phyloP scores from a whole-genome alignment of 176 grass and related monocot genomes.

The Carex pumila region DNA sequence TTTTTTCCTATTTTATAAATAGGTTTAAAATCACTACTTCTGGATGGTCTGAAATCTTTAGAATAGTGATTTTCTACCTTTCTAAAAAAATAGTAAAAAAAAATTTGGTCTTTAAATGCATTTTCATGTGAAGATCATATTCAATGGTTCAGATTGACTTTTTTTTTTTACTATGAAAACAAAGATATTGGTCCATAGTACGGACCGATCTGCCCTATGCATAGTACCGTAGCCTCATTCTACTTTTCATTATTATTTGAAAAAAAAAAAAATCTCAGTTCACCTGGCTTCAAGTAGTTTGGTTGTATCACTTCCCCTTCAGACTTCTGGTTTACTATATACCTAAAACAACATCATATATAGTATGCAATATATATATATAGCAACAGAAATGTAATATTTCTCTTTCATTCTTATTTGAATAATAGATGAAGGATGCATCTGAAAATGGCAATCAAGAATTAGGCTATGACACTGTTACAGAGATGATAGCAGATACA shows the following conservation, averaged over 20 bases:
- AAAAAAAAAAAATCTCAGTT: background rate
- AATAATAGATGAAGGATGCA: conserved; percentile 23
- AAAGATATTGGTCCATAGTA: too few relatives aligned
- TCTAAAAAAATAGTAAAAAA: too few relatives aligned
- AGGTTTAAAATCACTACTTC: too few relatives aligned
- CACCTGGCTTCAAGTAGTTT: background rate
- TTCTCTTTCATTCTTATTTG: conserved; percentile 2
- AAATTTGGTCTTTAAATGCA: too few relatives aligned
- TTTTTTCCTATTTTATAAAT: too few relatives aligned
- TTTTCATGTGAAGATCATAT: too few relatives aligned
- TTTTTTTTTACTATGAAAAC: too few relatives aligned
- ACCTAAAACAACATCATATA: background rate
- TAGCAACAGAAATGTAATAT: background rate
- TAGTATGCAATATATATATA: background rate
- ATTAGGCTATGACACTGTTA: background rate
- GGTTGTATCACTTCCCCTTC: background rate
- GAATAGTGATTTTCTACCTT: too few relatives aligned
- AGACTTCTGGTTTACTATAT: background rate
- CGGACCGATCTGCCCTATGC: too few relatives aligned
- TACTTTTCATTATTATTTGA: background rate
- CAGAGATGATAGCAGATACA: background rate
- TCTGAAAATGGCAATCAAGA: conserved; percentile 22
- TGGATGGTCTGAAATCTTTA: too few relatives aligned
- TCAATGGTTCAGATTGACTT: too few relatives aligned
- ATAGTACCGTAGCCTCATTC: too few relatives aligned